A percentile compares a stretch with the other conserved stretches of the same genome.
Conservation (phyloP, 129 eudicot genomes). For the Arctium minus region DNA sequence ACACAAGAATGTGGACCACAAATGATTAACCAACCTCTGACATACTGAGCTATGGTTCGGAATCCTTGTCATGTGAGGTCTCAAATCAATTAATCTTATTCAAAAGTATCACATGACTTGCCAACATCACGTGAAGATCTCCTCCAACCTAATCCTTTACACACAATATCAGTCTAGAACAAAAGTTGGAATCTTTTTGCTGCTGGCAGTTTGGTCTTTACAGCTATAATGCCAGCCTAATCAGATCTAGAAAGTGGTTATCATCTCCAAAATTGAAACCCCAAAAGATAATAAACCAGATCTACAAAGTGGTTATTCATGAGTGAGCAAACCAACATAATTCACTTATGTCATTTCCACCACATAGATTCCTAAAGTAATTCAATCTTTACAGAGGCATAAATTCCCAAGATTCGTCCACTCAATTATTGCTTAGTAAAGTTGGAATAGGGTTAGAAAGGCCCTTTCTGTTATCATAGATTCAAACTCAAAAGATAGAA, state of each 20-base stretch:
- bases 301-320: background rate
- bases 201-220: constrained; percentile 23
- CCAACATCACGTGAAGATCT: constrained; percentile 33
- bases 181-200: constrained; percentile 4
- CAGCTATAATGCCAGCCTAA: constrained; percentile 29
- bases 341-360: background rate
- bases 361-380: background rate
- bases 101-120: constrained; percentile 21
- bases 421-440: background rate
- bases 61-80: constrained; percentile 34
- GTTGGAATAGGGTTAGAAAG: background rate
- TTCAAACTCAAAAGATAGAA: constrained; percentile 12
- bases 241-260: constrained; percentile 24
- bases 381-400: background rate
- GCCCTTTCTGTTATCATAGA: background rate
- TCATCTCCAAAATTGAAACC: constrained; percentile 4
- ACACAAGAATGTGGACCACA: background rate
- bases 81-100: constrained; percentile 3
- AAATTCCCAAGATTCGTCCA: background rate
- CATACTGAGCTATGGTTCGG: constrained; percentile 17
- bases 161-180: background rate
- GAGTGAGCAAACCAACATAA: constrained; percentile 4
- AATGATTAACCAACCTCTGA: constrained; percentile 23
- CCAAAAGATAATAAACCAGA: background rate
- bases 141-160: constrained; percentile 9